Conservation (phyloP, 2,329 filamentous ascomycete genomes). For the Colletotrichum incanum region DNA sequence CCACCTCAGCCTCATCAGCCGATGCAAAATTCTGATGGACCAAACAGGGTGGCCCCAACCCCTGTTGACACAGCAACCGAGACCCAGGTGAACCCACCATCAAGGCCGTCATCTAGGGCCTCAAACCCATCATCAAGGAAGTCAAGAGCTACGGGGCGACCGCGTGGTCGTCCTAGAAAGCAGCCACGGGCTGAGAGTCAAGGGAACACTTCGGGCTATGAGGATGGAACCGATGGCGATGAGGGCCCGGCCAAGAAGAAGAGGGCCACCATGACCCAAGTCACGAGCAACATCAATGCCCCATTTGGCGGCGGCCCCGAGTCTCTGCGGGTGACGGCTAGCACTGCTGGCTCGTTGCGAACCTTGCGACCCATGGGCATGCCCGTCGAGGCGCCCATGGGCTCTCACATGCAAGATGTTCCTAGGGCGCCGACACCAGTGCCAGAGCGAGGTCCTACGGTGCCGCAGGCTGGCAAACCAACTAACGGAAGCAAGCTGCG, state of each 20-base stretch:
- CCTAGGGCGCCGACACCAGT: conserved; percentile 85
- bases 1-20: conserved; percentile 30
- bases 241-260: conserved; percentile 75
- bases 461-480: conserved; percentile 49
- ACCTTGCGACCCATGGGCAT: conserved; percentile 82
- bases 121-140: conserved; percentile 62
- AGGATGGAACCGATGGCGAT: conserved; percentile 76
- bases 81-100: conserved; percentile 59
- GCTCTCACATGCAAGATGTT: conserved; percentile 77
- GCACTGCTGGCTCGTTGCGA: conserved; percentile 89
- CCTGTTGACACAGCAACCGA: conserved; percentile 49
- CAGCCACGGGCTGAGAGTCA: conserved; percentile 60
- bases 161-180: conserved; percentile 71
- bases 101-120: conserved; percentile 73
- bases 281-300: conserved; percentile 79
- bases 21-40: conserved; percentile 48
- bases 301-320: conserved; percentile 82
- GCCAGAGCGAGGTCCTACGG: conserved; percentile 63
- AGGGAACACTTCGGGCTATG: conserved; percentile 82
- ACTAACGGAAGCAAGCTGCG: conserved; percentile 67
- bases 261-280: conserved; percentile 82
- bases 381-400: conserved; percentile 59
- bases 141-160: conserved; percentile 67
- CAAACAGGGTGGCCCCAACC: conserved; percentile 55
- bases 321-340: conserved; percentile 90